A percentile compares a stretch with the other conserved stretches of the same genome.
Conservation (phyloP, 345 rosid species). For the Cardamine chenopodiifolia region DNA sequence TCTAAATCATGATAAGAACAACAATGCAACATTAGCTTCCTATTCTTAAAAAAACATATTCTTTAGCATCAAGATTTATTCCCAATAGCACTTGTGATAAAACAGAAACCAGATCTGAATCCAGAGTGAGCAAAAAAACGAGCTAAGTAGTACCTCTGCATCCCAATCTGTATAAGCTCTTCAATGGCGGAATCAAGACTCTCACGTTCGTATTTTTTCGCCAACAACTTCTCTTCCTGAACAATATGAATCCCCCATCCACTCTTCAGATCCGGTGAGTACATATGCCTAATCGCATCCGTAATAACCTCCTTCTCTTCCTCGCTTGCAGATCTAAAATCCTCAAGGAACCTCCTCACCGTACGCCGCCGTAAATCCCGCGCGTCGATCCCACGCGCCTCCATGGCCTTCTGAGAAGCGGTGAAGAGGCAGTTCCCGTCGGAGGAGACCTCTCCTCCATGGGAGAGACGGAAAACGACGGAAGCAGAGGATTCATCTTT, state of each 20-base stretch:
- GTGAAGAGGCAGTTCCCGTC: conserved; percentile 99
- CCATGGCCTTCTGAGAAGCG: conserved; percentile 80
- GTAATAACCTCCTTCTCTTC: conserved; percentile 54
- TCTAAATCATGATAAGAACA: neutral
- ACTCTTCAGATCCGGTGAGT: conserved; percentile 93
- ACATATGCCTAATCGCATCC: conserved; percentile 77
- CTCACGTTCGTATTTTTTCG: conserved; percentile 70
- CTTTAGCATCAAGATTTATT: neutral
- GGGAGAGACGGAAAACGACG: conserved; percentile 75
- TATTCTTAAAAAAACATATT: neutral
- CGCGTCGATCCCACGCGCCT: conserved; percentile 78
- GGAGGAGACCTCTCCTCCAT: conserved; percentile 93
- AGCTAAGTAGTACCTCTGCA: conserved; percentile 65
- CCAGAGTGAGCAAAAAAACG: neutral
- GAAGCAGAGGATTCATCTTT: conserved; percentile 52
- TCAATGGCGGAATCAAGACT: conserved; percentile 74
- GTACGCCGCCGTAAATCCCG: conserved; percentile 67
- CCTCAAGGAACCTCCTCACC: conserved; percentile 71
- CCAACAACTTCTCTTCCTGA: conserved; percentile 86
- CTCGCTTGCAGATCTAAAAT: conserved; percentile 62
- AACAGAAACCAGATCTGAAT: conserved; percentile 35
- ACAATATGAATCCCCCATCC: conserved; percentile 99
- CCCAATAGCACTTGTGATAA: neutral
- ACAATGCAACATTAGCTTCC: neutral
- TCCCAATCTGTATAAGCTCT: conserved; percentile 79